Evolutionary conservation across 2,329 filamentous ascomycete genomes (phyloP), one percentile per base, ranked within the genome.

Genomic region (Fusarium sp.): DNA sequence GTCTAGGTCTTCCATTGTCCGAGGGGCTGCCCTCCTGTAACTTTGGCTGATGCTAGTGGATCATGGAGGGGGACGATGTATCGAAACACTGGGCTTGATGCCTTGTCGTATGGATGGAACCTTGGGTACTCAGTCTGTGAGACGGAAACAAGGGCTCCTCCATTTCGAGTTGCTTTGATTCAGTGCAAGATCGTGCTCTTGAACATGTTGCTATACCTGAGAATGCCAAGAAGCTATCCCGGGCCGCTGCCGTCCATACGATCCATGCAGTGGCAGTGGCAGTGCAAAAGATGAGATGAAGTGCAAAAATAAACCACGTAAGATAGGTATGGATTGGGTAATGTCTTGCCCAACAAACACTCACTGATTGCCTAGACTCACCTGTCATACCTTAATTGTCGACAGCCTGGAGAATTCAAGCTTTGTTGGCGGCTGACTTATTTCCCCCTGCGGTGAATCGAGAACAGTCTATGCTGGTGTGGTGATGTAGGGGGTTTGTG

Each of bases 261-360:
- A 71, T 56, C 63, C 67, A 55, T 67, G 67, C n/a, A 59, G 67
- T 67, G 68, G 67, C n/a, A 59, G 67, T 67, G 67, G 68, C 68
- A 68, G 69, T 64, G 58, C 69, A 44, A 49, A 33, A 46, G 66
- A 49, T 45, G 64, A 69, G 46, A 42, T 48, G 58, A 57, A 29
- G 54, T 48, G 45, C 51, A 58, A 41, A 44, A 44, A 41, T 45
- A 45, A 57, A 27, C 39, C 25, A 19, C 27, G 21, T 33, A 38
- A 39, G 25, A 38, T 45, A 27, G 25, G 19, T 46, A 61, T 38
- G 23, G 23, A 51, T 41, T 23, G 16, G 38, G 18, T 37, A 41
- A 42, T 61, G 46, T 39, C 31, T 54, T 67, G 27, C 23, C 21
- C n/a, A 23, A 23, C 29, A 18, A 25, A 29, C 48, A 29, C 41